A percentile compares a stretch with the other conserved stretches of the same genome.
Evolutionary conservation across 2,329 filamentous ascomycete genomes (phyloP).

Genomic region (Talaromyces rugulosus): DNA sequence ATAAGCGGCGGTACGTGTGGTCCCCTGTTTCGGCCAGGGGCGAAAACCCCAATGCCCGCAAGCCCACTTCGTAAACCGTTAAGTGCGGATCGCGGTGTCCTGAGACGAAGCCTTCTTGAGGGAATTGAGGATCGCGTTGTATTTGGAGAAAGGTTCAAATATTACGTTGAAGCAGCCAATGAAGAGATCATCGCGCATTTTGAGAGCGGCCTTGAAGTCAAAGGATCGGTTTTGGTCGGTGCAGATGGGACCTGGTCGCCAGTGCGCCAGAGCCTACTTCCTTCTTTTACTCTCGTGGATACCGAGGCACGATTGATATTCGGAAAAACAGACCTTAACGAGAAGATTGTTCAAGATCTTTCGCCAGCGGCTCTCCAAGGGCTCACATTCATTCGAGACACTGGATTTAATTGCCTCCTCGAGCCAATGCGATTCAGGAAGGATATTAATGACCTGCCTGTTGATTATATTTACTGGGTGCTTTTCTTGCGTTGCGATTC

Average conservation of each 20-base stretch:
- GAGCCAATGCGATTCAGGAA: not conserved
- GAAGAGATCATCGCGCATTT: not conserved
- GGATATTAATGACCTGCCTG: not conserved
- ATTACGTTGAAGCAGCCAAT: not conserved
- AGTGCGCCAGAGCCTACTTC: not conserved
- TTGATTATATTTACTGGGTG: not conserved
- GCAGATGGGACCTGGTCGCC: conserved; percentile 1
- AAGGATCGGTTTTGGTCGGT: not conserved
- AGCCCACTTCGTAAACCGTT: not conserved
- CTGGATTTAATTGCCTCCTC: not conserved
- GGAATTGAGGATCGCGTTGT: not conserved
- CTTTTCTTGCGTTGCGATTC: not conserved
- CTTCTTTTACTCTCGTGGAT: not conserved
- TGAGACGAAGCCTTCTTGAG: not conserved
- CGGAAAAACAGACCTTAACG: not conserved
- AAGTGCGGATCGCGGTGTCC: not conserved
- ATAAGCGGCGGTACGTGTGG: not conserved
- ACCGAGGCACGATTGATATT: not conserved
- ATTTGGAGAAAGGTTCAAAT: not conserved
- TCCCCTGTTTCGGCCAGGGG: not conserved
- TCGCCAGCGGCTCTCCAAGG: not conserved
- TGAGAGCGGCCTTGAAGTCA: not conserved
- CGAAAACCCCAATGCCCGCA: not conserved
- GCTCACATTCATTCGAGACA: not conserved
- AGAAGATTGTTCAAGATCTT: not conserved